Evolutionary conservation across 164 flowering plant species (phyloP), one percentile per base, ranked within the genome.

Genomic region (Nymphaea colorata): DNA sequence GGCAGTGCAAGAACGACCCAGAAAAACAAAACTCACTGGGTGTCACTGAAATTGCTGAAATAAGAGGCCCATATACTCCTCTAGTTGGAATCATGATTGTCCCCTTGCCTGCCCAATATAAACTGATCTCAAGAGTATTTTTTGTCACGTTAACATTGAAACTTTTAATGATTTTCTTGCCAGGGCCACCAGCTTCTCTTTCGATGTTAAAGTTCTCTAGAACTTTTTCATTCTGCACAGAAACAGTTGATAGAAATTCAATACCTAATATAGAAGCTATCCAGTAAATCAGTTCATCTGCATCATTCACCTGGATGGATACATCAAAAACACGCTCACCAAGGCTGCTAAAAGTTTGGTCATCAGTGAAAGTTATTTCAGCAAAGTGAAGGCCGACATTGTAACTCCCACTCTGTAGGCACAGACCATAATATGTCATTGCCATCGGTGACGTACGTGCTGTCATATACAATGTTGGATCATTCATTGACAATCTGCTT

Each of bases 81-180:
- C 87, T 81, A 6, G 45, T 66, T 12, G 96, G 97, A 70, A 86
- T 77, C 16, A 82, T 80, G 18, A 70, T 82, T 4, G 96, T 85
- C 68, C 97, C 96, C 76, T 83, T 87, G 4, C 97, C 94, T 8
- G 82, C 57, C 94, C 96, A 90, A 73, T 81, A 84, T 64, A 91
- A 76, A 68, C 79, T 88, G 68, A 91, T 87, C 75, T 87, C 91
- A 67, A 91, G 51, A n/a, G 84, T 82, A 64, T 78, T 78, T 15
- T 71, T 42, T 0, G 70, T 76, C 4, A 83, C 85, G 68, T 18
- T 64, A 0, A 68, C 75, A 25, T 18, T 70, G 66, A 70, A 76
- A 11, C 45, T 41, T 41, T 7, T 66, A 5, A 65, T 62, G 1
- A 77, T 43, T 7, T 44, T 73, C 64, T 71, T 81, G 42, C 72